phyloP scores from a whole-genome alignment of 495 filamentous ascomycete genomes.

The Aspergillus biplanus region DNA sequence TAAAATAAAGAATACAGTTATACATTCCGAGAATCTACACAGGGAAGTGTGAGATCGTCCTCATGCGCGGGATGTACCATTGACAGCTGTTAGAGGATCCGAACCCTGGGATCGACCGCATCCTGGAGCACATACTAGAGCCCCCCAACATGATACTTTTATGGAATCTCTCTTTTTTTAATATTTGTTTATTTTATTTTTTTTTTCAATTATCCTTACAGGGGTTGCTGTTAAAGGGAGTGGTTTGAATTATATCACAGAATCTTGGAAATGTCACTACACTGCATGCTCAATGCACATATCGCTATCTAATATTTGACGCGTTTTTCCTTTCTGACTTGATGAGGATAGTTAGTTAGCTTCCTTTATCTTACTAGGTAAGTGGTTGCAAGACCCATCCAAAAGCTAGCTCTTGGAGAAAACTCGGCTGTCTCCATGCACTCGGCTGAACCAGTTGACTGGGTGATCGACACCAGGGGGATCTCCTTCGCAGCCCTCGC shows the following conservation, averaged over 20 bases:
- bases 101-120: background rate
- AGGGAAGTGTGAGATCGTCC: background rate
- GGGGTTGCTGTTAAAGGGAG: background rate
- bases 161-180: no score
- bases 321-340: background rate
- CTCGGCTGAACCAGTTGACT: background rate
- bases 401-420: background rate
- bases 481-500: background rate
- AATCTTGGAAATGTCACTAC: constrained; percentile 9
- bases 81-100: constrained; percentile 11
- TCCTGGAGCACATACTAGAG: background rate
- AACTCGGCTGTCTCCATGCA: background rate
- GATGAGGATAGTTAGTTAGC: background rate
- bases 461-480: background rate
- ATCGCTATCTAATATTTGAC: constrained; percentile 3
- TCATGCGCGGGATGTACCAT: constrained; percentile 19
- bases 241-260: constrained; percentile 4
- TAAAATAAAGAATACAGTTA: background rate
- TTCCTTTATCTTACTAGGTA: background rate
- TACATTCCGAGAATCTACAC: background rate
- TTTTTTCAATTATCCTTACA: background rate
- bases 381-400: background rate
- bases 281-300: constrained; percentile 13
- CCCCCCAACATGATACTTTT: no score
- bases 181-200: background rate